A percentile compares a stretch with the other conserved stretches of the same genome.
Evolutionary conservation across 768 basidiomycete species (phyloP).

Genomic region (Trametes cubensis): DNA sequence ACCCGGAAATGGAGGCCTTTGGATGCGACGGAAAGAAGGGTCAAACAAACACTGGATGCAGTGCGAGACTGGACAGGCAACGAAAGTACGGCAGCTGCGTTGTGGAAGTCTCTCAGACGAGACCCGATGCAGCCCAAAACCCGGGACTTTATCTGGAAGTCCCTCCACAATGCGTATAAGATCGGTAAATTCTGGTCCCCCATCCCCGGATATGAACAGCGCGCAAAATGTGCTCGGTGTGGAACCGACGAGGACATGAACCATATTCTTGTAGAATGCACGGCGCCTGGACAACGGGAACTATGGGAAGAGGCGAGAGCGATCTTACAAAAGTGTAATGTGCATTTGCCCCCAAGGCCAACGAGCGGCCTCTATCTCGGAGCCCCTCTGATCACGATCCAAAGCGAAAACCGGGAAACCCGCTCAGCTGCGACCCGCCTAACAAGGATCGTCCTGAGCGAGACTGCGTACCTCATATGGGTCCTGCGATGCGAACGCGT

Average conservation of each 20-base stretch:
- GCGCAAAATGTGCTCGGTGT: constrained; percentile 21
- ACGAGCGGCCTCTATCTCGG: constrained; percentile 21
- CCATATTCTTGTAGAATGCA: constrained; percentile 29
- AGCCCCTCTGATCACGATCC: background rate
- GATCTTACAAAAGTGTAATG: too few relatives aligned
- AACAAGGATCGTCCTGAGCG: constrained; percentile 7
- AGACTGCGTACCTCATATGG: constrained; percentile 20
- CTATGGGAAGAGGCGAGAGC: too few relatives aligned
- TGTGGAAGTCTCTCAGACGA: too few relatives aligned
- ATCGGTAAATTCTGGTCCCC: constrained; percentile 25
- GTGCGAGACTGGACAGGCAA: too few relatives aligned
- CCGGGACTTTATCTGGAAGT: constrained; percentile 17
- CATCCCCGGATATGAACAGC: constrained; percentile 6
- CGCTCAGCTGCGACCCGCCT: background rate
- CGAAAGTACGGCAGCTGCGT: too few relatives aligned
- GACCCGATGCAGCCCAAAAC: too few relatives aligned
- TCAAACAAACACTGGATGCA: background rate
- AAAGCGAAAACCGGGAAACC: background rate
- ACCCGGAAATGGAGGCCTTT: too few relatives aligned
- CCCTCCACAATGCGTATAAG: constrained; percentile 6
- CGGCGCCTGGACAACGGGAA: background rate
- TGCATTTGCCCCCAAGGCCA: too few relatives aligned
- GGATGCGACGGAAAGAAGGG: background rate
- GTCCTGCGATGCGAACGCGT: constrained; percentile 17
- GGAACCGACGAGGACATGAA: constrained; percentile 20